Conservation (phyloP, 2,329 filamentous ascomycete species). For the Fusarium avenaceum region DNA sequence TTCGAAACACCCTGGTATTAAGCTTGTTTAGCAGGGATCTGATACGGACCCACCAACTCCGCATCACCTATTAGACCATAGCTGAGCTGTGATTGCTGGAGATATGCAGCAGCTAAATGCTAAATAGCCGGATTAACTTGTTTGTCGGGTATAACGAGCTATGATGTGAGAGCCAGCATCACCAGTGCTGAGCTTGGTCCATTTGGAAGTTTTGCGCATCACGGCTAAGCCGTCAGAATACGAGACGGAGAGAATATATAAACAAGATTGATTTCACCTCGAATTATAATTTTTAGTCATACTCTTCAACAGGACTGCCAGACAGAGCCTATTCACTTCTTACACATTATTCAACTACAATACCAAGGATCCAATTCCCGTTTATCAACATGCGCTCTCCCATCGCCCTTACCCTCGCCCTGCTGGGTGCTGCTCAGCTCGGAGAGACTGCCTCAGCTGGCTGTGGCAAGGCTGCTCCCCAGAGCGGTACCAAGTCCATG, state of each 20-base stretch:
- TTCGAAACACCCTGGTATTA: conserved; percentile 25
- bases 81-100: conserved; percentile 1
- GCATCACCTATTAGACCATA: conserved; percentile 15
- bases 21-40: conserved; percentile 1
- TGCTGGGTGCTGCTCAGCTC: conserved; percentile 24
- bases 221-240: not conserved
- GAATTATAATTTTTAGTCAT: not conserved
- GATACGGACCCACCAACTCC: conserved; percentile 25
- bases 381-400: conserved; percentile 17
- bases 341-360: not conserved
- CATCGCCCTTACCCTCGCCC: conserved; percentile 25
- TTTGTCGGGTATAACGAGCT: conserved; percentile 8
- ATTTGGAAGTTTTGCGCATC: not conserved
- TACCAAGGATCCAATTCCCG: conserved; percentile 4
- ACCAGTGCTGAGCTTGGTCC: not conserved
- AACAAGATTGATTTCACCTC: not conserved
- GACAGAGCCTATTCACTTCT: conserved; percentile 22
- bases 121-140: conserved; percentile 2
- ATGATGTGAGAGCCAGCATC: not conserved
- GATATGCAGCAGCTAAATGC: conserved; percentile 7
- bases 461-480: conserved; percentile 53
- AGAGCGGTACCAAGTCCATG: conserved; percentile 51
- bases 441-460: conserved; percentile 51
- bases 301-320: conserved; percentile 24
- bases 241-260: not conserved